Evolutionary conservation across 2,329 filamentous ascomycete species (phyloP), one percentile per base, ranked within the genome.

Genomic region (Colletotrichum sp.): DNA sequence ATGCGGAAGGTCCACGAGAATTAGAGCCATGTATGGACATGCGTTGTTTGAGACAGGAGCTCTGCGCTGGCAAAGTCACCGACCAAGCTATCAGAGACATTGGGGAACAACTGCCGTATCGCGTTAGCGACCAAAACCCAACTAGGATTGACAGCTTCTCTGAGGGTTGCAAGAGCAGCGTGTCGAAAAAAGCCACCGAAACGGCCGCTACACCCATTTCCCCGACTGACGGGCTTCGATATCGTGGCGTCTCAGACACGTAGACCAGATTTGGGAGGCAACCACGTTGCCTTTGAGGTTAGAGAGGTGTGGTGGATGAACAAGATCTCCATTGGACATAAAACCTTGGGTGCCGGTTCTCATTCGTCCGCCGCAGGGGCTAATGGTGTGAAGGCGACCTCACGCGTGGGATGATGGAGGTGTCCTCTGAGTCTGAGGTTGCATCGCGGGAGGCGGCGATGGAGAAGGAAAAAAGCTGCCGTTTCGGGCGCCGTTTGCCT

Each of bases 181-280:
- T 21, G 36, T 52, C 57, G 36, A 34, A 52, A 16, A 30, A 28
- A 49, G 32, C 26, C 68, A 21, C 6, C 26, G 30, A 62, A 52
- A 62, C 57, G 57, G 18, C 57, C 57, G 21, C 36, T 12, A 70
- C 68, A 70, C 68, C 57, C 68, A 62, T 30, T 49, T 70, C 55
- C 24, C 21, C 21, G 7, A 26, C 13, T 30, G 68, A 62, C 62
- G 68, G 68, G n/a, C 55, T 60, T 70, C 57, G 57, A 70, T 70
- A 70, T 63, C 57, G 57, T 63, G 57, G 68, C 68, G 68, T 70
- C 57, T 63, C 68, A 70, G 68, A 70, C 68, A 70, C 68, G 36
- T 26, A 70, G 57, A 63, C 49, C 49, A 69, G 66, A 69, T 69
- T 60, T 57, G 44, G 65, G 49, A 62, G 36, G 21, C 24, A 52